These are phyloP conservation scores for Zanthoxylum bungeanum DNA, from an alignment of 345 rosid species.

Conservation along the genomic window DNA sequence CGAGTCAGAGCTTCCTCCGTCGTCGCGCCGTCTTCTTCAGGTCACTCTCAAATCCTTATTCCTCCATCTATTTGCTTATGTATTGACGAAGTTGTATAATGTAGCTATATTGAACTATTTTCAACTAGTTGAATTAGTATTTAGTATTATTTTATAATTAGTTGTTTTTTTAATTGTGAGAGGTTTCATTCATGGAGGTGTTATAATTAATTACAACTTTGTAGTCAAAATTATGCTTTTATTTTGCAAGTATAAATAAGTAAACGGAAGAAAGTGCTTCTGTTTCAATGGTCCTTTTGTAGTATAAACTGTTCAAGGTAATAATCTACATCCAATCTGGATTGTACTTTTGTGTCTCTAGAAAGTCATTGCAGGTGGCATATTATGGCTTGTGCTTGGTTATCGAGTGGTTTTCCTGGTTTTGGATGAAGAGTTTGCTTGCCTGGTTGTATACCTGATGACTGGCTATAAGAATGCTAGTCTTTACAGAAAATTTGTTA, in stretches of 20 bases:
- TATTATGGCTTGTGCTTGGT: neutral
- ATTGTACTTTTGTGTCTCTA: neutral
- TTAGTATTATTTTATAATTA: neutral
- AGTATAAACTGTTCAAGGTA: neutral
- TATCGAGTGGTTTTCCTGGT: neutral
- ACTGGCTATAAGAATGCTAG: neutral
- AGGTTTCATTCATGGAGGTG: no score
- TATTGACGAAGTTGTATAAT: neutral
- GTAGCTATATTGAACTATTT: neutral
- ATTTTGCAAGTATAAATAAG: no score
- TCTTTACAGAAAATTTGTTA: neutral
- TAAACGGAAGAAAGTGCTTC: neutral
- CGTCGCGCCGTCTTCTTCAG: conserved; percentile 39
- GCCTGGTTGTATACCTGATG: neutral
- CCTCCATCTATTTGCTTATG: neutral
- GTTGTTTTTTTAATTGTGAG: neutral
- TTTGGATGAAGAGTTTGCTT: neutral
- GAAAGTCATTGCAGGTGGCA: neutral
- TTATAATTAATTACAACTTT: no score
- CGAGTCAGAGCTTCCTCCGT: conserved; percentile 65
- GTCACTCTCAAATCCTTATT: conserved; percentile 20
- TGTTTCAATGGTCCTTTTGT: neutral
- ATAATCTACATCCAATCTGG: neutral
- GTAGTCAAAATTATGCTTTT: neutral
- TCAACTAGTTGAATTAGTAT: neutral